Conservation (phyloP, 805 yeast species). For the Phaffomyces opuntiae region DNA sequence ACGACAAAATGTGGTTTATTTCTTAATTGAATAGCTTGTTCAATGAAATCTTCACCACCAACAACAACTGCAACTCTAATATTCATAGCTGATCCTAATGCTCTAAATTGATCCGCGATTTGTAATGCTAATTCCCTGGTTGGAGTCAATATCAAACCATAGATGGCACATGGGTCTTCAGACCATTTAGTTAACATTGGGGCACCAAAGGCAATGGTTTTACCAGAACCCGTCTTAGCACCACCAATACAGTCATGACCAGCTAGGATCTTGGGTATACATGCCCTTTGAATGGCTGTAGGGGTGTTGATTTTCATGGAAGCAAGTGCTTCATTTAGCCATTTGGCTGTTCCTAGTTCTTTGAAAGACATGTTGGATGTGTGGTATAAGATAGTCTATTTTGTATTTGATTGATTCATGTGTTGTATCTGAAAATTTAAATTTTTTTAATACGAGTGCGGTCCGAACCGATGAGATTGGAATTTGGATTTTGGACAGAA, state of each 20-base stretch:
- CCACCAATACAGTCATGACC: constrained; percentile 95
- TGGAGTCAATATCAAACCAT: constrained; percentile 85
- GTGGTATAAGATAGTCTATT: no score
- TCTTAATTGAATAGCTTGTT: constrained; percentile 77
- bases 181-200: constrained; percentile 96
- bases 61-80: constrained; percentile 77
- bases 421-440: not conserved
- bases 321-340: constrained; percentile 76
- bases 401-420: no score
- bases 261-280: constrained; percentile 77
- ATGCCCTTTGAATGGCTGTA: constrained; percentile 78
- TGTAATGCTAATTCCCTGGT: constrained; percentile 92
- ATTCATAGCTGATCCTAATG: constrained; percentile 85
- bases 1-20: constrained; percentile 87
- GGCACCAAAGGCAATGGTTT: constrained; percentile 95
- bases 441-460: not conserved
- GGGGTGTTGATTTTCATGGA: constrained; percentile 83
- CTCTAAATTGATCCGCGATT: constrained; percentile 93
- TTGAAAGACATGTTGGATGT: constrained; percentile 31
- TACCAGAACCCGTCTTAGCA: constrained; percentile 97
- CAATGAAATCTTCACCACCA: constrained; percentile 93
- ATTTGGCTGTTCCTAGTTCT: constrained; percentile 69
- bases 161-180: constrained; percentile 89
- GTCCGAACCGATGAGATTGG: not conserved
- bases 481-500: not conserved